Base-by-base conservation (phyloP, 352 stramenopile genomes). In the Halophytophthora polymorphica region DNA sequence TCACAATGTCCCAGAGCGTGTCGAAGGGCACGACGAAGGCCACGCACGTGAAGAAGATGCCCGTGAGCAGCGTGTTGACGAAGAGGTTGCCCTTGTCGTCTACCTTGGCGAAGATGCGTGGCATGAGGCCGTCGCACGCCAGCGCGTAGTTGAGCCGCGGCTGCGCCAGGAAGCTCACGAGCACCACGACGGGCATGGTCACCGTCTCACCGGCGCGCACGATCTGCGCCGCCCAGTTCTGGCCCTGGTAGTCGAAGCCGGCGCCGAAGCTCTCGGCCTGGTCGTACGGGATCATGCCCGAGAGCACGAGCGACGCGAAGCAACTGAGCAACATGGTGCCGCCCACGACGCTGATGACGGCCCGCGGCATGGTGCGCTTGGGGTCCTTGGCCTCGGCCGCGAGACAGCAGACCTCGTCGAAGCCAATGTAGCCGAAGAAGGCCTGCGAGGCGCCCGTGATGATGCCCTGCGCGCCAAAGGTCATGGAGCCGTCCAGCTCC, bases 381-480 rank as follows among this genome's bases (percentile, higher is more conserved):
- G 82, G 78, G 64, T 93, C 80, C 55, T 87, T 84, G 11, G 75
- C 73, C 46, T 93, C 83, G 13, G 79, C 82, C n/a, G 88, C 82
- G 3, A 97, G 62, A 59, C 88, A 97, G 60, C 87, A 96, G 12
- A 98, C 82, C 52, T 97, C 92, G 64, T 98, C 94, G 57, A 97
- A 98, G 7, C 94, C 94, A 37, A 98, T 69, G 61, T 94, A 98
- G 25, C 90, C 90, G 68, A 97, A 98, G 72, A 97, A 98, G 17
- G 85, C 90, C 13, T 84, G 83, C 19, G 89, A 91, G 2, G 85
- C 72, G 13, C 86, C 88, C 7, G 65, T 71, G 52, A 97, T 73
- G 42, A 98, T 69, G 22, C 84, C 83, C 38, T 71, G 61, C 0
- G 41, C 23, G 6, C 84, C 81, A 23, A 73, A 84, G 0, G 54